Conservation (phyloP, 306 rosid genomes). For the Ochetophila trinervis region DNA sequence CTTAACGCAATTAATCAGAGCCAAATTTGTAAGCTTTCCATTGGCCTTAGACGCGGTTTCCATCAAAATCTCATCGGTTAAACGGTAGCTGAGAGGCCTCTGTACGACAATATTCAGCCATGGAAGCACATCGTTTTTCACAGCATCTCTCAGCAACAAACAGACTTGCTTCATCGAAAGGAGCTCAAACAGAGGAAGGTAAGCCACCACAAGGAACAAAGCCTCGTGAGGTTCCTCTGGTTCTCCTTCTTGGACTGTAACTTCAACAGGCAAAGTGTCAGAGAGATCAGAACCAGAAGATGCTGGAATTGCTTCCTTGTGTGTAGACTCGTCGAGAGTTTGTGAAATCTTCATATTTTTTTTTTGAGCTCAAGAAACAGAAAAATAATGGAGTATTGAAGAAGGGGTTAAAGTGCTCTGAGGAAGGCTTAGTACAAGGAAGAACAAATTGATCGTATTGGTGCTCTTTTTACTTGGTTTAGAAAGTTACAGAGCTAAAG, state of each 20-base stretch:
- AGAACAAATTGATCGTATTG: too few relatives aligned
- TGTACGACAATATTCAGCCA: constrained; percentile 62
- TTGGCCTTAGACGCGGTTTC: constrained; percentile 55
- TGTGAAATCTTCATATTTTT: constrained; percentile 27
- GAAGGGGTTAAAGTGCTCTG: background rate
- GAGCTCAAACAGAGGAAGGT: constrained; percentile 66
- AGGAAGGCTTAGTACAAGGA: too few relatives aligned
- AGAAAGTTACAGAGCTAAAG: background rate
- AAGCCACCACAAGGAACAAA: constrained; percentile 47
- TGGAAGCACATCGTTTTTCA: constrained; percentile 52
- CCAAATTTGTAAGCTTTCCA: constrained; percentile 54
- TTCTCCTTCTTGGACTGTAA: constrained; percentile 10
- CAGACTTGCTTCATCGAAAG: constrained; percentile 59
- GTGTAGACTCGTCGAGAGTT: constrained; percentile 19
- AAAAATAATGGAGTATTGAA: too few relatives aligned
- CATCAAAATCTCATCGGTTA: constrained; percentile 43
- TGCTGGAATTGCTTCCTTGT: constrained; percentile 10
- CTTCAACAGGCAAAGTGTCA: background rate
- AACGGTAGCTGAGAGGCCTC: constrained; percentile 44
- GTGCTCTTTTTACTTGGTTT: background rate
- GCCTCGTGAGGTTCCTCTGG: constrained; percentile 53
- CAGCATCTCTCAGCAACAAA: constrained; percentile 54
- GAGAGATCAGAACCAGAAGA: background rate
- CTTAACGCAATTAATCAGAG: constrained; percentile 50
- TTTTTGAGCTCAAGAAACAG: background rate